Evolutionary conservation across 2,329 filamentous ascomycete genomes (phyloP).

Genomic region (Penicillium decumbens): DNA sequence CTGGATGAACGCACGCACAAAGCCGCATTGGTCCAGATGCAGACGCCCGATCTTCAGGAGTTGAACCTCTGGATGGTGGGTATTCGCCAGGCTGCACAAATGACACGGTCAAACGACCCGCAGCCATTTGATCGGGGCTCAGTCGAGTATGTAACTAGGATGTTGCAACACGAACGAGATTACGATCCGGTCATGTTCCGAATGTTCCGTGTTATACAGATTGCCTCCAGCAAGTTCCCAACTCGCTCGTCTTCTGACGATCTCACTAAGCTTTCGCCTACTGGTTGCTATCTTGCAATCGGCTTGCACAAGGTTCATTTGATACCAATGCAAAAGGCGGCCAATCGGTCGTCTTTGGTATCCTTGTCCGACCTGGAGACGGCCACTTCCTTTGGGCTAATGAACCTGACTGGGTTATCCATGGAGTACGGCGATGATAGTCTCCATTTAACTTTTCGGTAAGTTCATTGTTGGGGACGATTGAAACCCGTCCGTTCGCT

Average conservation of each 20-base stretch:
- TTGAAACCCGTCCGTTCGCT: background rate
- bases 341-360: constrained; percentile 51
- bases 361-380: constrained; percentile 50
- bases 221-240: constrained; percentile 53
- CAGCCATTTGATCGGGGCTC: constrained; percentile 55
- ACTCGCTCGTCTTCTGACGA: constrained; percentile 61
- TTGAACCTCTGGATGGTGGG: constrained; percentile 61
- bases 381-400: constrained; percentile 57
- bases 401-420: constrained; percentile 57
- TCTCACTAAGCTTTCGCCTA: constrained; percentile 59
- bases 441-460: constrained; percentile 62
- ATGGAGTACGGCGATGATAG: constrained; percentile 61
- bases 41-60: constrained; percentile 61
- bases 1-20: constrained; percentile 61
- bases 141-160: constrained; percentile 58
- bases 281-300: constrained; percentile 64
- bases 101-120: constrained; percentile 50
- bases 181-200: constrained; percentile 64
- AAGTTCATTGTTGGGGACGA: constrained; percentile 12
- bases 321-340: constrained; percentile 59
- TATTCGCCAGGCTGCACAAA: constrained; percentile 57
- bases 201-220: constrained; percentile 64
- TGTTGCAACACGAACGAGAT: constrained; percentile 62
- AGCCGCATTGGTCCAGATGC: constrained; percentile 59
- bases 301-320: constrained; percentile 66